Percentiles rank a stretch among this genome's conserved stretches.
Evolutionary conservation across 1,139 yeast genomes (phyloP).

Genomic region (Candida mesenterica): DNA sequence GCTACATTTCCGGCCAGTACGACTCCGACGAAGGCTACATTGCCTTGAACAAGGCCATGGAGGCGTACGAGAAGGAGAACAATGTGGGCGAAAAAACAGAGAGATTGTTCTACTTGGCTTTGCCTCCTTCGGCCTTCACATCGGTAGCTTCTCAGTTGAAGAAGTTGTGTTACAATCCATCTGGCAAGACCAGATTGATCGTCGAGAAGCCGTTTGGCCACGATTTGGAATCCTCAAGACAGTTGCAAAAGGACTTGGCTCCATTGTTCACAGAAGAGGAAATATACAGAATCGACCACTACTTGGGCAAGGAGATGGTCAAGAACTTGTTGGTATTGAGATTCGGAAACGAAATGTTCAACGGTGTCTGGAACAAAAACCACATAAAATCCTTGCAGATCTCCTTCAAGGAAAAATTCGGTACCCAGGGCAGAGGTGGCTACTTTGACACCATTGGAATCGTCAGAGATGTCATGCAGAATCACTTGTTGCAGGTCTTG

Average conservation of each 20-base stretch:
- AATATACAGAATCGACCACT: conserved; percentile 93
- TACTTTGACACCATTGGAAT: conserved; percentile 95
- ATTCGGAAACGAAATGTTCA: conserved; percentile 83
- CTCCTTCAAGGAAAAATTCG: conserved; percentile 93
- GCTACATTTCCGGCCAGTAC: conserved; percentile 77
- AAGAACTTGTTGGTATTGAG: conserved; percentile 86
- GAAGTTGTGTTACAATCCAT: conserved; percentile 56
- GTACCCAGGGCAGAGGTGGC: conserved; percentile 99
- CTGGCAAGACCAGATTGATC: conserved; percentile 77
- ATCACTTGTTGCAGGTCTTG: conserved; percentile 89
- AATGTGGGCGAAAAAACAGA: conserved; percentile 49
- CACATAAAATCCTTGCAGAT: conserved; percentile 80
- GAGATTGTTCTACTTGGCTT: conserved; percentile 85
- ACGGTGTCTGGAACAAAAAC: conserved; percentile 83
- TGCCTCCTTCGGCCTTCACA: conserved; percentile 91
- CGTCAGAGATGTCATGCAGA: conserved; percentile 97
- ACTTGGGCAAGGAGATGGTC: conserved; percentile 96
- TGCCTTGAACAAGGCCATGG: conserved; percentile 53
- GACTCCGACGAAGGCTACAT: conserved; percentile 74
- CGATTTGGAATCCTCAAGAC: conserved; percentile 76
- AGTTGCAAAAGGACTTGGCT: conserved; percentile 70
- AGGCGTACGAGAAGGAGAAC: conserved; percentile 53
- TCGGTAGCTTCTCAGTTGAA: conserved; percentile 74
- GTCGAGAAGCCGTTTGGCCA: conserved; percentile 98
- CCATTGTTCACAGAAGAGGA: conserved; percentile 92